A percentile compares a stretch with the other conserved stretches of the same genome.
phyloP scores from a whole-genome alignment of 176 grass and related monocot species.

The Cenchrus purpureus region DNA sequence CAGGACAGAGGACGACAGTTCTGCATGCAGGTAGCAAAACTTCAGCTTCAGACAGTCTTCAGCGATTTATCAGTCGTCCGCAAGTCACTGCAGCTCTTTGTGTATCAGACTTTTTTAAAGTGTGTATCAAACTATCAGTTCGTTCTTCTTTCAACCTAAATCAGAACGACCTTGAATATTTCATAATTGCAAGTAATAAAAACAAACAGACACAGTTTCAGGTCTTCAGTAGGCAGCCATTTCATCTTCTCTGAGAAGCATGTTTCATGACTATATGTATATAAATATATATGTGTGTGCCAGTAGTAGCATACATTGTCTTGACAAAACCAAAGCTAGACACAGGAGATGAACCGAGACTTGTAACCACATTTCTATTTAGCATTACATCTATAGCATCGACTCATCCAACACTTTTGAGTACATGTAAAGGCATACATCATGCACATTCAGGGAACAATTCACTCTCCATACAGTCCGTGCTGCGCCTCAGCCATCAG shows the following conservation, averaged over 20 bases:
- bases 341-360: background rate
- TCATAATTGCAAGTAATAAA: too few species aligned
- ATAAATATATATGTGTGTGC: background rate
- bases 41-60: background rate
- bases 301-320: background rate
- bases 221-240: background rate
- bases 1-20: too few species aligned
- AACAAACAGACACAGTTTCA: background rate
- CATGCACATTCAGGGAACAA: background rate
- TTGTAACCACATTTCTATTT: conserved; percentile 33
- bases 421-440: background rate
- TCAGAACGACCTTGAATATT: too few species aligned
- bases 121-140: background rate
- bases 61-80: background rate
- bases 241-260: background rate
- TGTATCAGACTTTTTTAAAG: background rate
- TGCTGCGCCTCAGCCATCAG: background rate
- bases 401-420: background rate
- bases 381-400: conserved; percentile 3
- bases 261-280: background rate
- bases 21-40: too few species aligned
- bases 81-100: background rate
- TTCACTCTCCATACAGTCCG: background rate
- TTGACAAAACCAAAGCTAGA: background rate
- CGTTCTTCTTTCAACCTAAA: too few species aligned